Percentiles rank a stretch among this genome's conserved stretches.
These are phyloP conservation scores for Nicotiana sylvestris DNA, from an alignment of 257 asterid species.

Conservation along the genomic window DNA sequence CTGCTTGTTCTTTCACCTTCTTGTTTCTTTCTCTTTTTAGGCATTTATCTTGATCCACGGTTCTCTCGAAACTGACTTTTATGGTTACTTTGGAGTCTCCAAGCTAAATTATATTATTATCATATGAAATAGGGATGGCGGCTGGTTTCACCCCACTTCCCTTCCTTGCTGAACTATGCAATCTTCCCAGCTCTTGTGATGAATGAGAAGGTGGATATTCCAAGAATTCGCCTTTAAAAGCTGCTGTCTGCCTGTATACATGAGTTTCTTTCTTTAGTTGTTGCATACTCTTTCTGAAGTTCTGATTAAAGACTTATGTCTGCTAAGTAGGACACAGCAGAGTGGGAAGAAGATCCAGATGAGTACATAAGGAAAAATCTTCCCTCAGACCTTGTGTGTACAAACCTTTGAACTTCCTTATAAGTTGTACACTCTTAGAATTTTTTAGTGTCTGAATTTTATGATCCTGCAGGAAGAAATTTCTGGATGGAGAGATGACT, in stretches of 20 bases:
- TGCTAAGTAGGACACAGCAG: slow-evolving; percentile 26
- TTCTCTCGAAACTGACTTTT: neutral
- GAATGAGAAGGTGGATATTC: slow-evolving; percentile 39
- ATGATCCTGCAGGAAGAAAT: slow-evolving; percentile 28
- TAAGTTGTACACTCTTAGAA: neutral
- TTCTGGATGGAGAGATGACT: slow-evolving; percentile 41
- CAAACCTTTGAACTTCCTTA: neutral
- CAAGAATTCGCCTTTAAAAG: neutral
- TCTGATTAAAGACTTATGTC: slow-evolving; percentile 7
- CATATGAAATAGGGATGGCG: slow-evolving; percentile 38
- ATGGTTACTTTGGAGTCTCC: neutral
- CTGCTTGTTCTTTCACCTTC: neutral
- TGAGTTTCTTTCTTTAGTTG: neutral
- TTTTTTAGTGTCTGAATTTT: neutral
- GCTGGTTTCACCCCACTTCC: slow-evolving; percentile 35
- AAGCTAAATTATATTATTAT: neutral
- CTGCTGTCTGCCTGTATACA: neutral
- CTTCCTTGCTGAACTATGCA: slow-evolving; percentile 32
- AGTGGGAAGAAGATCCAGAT: slow-evolving; percentile 46
- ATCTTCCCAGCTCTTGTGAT: slow-evolving; percentile 34
- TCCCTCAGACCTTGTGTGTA: slow-evolving; percentile 40
- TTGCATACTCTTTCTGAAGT: neutral
- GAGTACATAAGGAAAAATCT: slow-evolving; percentile 44
- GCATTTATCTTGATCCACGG: neutral
- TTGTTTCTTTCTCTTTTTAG: slow-evolving; percentile 3